Base-by-base conservation (phyloP, 768 basidiomycete genomes). In the Termitomyces sp. region DNA sequence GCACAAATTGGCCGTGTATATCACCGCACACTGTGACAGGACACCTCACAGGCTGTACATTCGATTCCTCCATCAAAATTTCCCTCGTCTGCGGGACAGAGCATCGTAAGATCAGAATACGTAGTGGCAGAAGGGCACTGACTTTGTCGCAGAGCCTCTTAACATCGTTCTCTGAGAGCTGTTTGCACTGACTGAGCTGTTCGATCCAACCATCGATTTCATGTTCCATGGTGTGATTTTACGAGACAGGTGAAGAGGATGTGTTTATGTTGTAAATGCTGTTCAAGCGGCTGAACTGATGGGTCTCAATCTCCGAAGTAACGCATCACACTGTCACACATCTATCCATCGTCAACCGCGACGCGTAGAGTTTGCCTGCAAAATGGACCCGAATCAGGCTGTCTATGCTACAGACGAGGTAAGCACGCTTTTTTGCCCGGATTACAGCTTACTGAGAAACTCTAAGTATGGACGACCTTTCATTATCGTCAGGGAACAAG, bases 121-220 rank as follows among this genome's bases (percentile, higher is more conserved):
- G 38, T 7, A 42, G 42, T 62, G 60, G 57, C 57, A 63, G 49
- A 50, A 28, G 54, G 56, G 58, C 49, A 61, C 63, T 55, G 55
- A 95, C 97, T 92, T 97, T 98, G 83, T 98, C 96, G 80, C 97
- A 99, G 63, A 99, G 83, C 72, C 86, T 87, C 82, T 98, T 98
- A 59, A 99, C 94, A 73, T 99, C 95, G 12, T 82, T 80, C 76
- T 99, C 97, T 60, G 91, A 80, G 59, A 99, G 84, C 66, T 97
- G 96, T 73, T 99, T 98, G 81, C 97, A 99, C 69, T 94, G 90
- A 75, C 87, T 88, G 65, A 99, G 85, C 72, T 98, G 94, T 60
- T 92, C 86, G 71, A 99, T 95, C 97, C 97, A 98, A 59, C 80
- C 84, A 78, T 98, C 95, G 73, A 96, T 87, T 84, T 98, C 93